These are phyloP conservation scores for Cydonia oblonga DNA, from an alignment of 331 rosid genomes.

Conservation along the genomic window DNA sequence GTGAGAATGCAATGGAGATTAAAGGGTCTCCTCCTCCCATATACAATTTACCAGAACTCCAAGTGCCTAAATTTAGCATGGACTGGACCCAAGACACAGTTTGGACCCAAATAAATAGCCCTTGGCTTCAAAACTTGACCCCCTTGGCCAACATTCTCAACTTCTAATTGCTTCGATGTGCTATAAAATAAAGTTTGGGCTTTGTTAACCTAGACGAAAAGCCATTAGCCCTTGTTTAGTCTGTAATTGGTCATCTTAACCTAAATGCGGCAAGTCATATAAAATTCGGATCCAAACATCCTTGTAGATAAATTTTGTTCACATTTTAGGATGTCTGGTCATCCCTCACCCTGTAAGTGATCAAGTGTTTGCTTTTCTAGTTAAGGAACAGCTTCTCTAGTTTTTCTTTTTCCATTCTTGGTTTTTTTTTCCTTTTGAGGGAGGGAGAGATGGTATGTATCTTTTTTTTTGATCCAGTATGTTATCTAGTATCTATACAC, in stretches of 20 bases:
- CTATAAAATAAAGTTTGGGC: neutral
- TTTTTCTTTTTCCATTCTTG: neutral
- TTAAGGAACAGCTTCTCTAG: neutral
- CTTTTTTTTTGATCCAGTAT: too few relatives aligned
- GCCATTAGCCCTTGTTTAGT: neutral
- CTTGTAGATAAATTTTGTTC: constrained; percentile 15
- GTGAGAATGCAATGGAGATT: constrained; percentile 10
- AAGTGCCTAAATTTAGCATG: constrained; percentile 38
- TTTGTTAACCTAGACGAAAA: neutral
- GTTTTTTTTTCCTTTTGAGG: neutral
- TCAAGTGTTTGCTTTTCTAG: neutral
- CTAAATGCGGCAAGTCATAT: neutral
- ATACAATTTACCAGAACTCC: constrained; percentile 46
- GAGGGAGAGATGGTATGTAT: neutral
- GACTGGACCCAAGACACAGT: constrained; percentile 74
- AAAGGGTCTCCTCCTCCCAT: constrained; percentile 16
- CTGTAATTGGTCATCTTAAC: neutral
- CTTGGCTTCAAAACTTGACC: constrained; percentile 68
- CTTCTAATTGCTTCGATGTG: constrained; percentile 9
- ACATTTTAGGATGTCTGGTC: neutral
- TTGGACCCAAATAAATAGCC: constrained; percentile 70
- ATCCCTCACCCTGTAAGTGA: neutral
- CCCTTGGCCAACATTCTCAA: constrained; percentile 51
- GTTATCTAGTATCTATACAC: neutral
- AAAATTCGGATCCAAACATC: neutral